phyloP scores from a whole-genome alignment of 257 asterid species.

The Nicotiana tomentosiformis region DNA sequence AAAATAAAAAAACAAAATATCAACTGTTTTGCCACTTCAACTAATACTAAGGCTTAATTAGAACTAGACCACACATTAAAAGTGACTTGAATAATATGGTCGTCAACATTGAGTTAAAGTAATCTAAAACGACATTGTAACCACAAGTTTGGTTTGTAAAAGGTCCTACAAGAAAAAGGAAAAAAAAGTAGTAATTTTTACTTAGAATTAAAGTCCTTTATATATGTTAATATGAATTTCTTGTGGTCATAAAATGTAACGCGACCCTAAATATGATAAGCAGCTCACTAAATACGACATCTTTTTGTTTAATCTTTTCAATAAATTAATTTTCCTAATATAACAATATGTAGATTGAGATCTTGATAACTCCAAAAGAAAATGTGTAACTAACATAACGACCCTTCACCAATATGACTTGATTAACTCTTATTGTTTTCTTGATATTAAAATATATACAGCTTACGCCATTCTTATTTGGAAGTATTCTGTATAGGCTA shows the following conservation, averaged over 20 bases:
- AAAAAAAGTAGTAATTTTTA: neutral
- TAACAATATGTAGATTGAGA: neutral
- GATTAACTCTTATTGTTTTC: neutral
- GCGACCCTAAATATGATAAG: neutral
- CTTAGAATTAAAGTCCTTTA: neutral
- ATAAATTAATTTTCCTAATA: neutral
- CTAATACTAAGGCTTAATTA: neutral
- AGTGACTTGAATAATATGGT: neutral
- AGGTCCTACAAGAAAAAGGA: neutral
- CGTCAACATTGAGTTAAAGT: neutral
- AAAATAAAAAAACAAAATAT: neutral
- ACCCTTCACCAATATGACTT: neutral
- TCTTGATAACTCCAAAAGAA: neutral
- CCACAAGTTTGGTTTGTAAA: neutral
- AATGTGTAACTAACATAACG: slow-evolving; percentile 21
- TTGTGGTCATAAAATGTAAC: neutral
- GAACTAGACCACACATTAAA: neutral
- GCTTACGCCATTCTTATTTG: neutral
- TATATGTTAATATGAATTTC: neutral
- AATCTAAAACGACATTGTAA: neutral
- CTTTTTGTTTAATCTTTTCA: neutral
- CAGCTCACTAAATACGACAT: neutral
- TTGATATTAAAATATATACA: neutral
- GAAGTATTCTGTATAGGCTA: neutral
- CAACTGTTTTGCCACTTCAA: neutral